Percentiles rank a stretch among this genome's conserved stretches.
These are phyloP conservation scores for Paraconiothyrium sp. DNA, from an alignment of 2,329 filamentous ascomycete genomes.

Conservation along the genomic window DNA sequence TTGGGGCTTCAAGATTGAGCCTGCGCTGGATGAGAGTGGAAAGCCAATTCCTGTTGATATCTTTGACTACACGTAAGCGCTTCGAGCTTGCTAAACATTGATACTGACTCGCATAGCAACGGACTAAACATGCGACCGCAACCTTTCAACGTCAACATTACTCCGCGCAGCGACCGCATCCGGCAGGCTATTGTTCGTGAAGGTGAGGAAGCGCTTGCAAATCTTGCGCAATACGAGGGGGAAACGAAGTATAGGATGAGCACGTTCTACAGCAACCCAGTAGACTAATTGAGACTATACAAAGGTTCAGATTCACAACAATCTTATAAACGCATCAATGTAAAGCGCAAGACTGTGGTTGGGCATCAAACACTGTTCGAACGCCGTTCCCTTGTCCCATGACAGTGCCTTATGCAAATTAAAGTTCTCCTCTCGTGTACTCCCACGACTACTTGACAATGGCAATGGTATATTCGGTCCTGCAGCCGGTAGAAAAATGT, in stretches of 20 bases:
- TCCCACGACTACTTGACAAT: background rate
- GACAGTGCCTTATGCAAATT: too few species aligned
- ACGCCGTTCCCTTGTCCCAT: background rate
- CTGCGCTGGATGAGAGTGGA: constrained; percentile 53
- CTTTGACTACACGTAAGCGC: constrained; percentile 62
- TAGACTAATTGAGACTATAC: background rate
- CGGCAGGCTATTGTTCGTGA: constrained; percentile 62
- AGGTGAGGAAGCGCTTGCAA: constrained; percentile 61
- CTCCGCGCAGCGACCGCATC: constrained; percentile 60
- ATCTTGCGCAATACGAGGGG: constrained; percentile 63
- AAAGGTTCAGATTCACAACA: background rate
- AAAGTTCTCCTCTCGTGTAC: background rate
- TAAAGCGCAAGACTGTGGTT: background rate
- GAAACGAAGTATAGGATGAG: constrained; percentile 67
- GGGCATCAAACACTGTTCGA: background rate
- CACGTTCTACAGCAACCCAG: constrained; percentile 35
- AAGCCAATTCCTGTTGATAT: constrained; percentile 65
- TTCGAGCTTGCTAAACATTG: background rate
- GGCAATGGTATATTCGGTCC: background rate
- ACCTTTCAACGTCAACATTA: constrained; percentile 65
- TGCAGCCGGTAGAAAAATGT: background rate
- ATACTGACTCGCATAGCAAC: constrained; percentile 52
- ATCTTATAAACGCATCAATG: background rate
- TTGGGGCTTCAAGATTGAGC: constrained; percentile 65
- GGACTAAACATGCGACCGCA: constrained; percentile 68